These are phyloP conservation scores for Gilbertella persicaria DNA, from an alignment of 371 early-diverging fungal species.

Conservation along the genomic window DNA sequence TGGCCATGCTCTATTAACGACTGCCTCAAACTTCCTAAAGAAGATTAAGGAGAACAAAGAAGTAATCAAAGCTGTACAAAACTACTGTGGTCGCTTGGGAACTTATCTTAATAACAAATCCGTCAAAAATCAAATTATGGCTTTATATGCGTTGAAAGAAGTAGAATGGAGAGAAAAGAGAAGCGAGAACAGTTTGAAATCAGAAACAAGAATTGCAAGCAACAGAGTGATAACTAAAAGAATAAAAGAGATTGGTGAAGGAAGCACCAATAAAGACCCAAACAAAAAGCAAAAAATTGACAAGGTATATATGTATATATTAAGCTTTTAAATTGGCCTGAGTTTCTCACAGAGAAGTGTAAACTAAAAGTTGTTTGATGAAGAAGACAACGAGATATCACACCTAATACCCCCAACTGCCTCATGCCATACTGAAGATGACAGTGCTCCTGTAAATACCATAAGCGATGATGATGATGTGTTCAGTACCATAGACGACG, in stretches of 20 bases:
- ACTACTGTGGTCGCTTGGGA: constrained; percentile 6
- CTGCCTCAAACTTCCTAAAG: constrained; percentile 4
- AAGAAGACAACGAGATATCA: too few relatives aligned
- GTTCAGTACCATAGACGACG: constrained; percentile 7
- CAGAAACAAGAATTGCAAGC: constrained; percentile 14
- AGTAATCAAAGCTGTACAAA: constrained; percentile 6
- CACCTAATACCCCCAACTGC: too few relatives aligned
- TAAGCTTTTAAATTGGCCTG: constrained; percentile 9
- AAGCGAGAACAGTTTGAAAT: constrained; percentile 10
- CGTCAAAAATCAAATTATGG: constrained; percentile 8
- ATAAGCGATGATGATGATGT: too few relatives aligned
- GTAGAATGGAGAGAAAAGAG: constrained; percentile 10
- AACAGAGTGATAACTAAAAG: constrained; percentile 9
- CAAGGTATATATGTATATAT: constrained; percentile 8
- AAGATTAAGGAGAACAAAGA: constrained; percentile 7
- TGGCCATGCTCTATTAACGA: constrained; percentile 6
- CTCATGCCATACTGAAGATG: too few relatives aligned
- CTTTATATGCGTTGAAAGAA: constrained; percentile 13
- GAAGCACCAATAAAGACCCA: constrained; percentile 9
- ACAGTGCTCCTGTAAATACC: too few relatives aligned
- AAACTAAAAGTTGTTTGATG: too few relatives aligned
- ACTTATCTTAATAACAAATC: constrained; percentile 8
- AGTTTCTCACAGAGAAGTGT: too few relatives aligned
- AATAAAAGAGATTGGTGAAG: constrained; percentile 10
- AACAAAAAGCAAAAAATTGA: constrained; percentile 11